These are phyloP conservation scores for Mycena citricolor DNA, from an alignment of 1,284 basidiomycete genomes.

Conservation along the genomic window DNA sequence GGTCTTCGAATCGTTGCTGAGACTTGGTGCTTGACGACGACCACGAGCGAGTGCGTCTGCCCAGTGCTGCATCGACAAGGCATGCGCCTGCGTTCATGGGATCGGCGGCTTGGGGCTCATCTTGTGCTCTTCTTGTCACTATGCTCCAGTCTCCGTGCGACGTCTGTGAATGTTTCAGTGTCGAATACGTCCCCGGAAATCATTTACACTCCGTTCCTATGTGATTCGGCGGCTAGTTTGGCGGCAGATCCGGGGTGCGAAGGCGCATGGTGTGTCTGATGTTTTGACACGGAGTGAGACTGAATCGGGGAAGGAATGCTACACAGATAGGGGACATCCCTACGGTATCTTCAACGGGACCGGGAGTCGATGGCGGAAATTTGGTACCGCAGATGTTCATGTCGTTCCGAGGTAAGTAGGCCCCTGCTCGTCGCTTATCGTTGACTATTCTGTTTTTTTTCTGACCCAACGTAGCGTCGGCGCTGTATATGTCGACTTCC, in stretches of 20 bases:
- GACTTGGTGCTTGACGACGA: too few species aligned
- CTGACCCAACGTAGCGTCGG: constrained; percentile 36
- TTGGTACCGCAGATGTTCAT: constrained; percentile 57
- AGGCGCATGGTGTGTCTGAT: constrained; percentile 45
- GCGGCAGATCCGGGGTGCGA: constrained; percentile 33
- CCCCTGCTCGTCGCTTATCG: background rate
- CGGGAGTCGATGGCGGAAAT: constrained; percentile 34
- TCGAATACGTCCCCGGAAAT: constrained; percentile 41
- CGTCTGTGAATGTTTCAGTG: constrained; percentile 40
- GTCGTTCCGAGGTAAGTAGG: constrained; percentile 45
- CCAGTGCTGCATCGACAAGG: too few species aligned
- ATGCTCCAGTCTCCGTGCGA: too few species aligned
- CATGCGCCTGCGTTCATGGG: too few species aligned
- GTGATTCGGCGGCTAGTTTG: constrained; percentile 31
- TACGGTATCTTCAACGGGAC: constrained; percentile 40
- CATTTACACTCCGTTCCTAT: constrained; percentile 51
- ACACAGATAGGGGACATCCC: constrained; percentile 25
- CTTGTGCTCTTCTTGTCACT: too few species aligned
- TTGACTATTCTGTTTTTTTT: constrained; percentile 5
- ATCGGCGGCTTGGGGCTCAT: too few species aligned
- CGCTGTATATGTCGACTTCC: constrained; percentile 45
- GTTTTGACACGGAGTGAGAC: constrained; percentile 12
- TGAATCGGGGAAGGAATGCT: constrained; percentile 29
- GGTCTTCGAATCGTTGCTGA: too few species aligned
- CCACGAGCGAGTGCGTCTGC: too few species aligned